Percentiles rank a stretch among this genome's conserved stretches.
Evolutionary conservation across 495 filamentous ascomycete species (phyloP).

Genomic region (Aspergillus mulundensis): DNA sequence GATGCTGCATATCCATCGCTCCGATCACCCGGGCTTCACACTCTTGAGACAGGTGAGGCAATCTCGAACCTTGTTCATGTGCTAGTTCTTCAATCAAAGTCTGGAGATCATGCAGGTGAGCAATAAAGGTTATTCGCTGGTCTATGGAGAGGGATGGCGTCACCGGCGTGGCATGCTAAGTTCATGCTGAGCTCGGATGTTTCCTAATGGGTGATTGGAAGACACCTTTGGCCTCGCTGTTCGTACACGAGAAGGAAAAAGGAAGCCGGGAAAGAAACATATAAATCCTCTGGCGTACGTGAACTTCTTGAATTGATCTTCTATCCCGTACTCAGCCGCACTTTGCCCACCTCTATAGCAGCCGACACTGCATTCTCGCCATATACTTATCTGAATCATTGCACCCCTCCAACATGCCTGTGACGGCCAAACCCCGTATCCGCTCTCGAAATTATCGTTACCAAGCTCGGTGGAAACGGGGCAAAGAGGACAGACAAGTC

Average conservation of each 20-base stretch:
- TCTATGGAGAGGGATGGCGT: not conserved
- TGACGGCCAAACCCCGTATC: constrained; percentile 1
- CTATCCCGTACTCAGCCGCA: not conserved
- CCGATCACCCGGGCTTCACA: not conserved
- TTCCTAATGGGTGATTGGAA: not conserved
- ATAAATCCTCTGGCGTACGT: not conserved
- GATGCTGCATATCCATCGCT: not conserved
- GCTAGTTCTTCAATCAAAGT: not conserved
- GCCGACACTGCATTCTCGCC: not conserved
- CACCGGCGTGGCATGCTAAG: not conserved
- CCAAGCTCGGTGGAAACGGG: not conserved
- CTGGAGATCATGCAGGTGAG: not conserved
- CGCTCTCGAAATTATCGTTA: constrained; percentile 8
- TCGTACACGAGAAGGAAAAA: not conserved
- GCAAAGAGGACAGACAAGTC: not conserved
- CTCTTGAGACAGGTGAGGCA: not conserved
- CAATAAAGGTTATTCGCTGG: not conserved
- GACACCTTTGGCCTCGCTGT: not conserved
- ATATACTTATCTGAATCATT: not conserved
- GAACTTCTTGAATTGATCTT: not conserved
- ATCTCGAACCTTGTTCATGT: not conserved
- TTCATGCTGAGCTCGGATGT: not conserved
- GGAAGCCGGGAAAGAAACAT: not conserved
- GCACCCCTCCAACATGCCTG: constrained; percentile 1
- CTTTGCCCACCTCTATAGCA: not conserved